A percentile compares a stretch with the other conserved stretches of the same genome.
phyloP scores from a whole-genome alignment of 2,329 filamentous ascomycete genomes.

The Alternaria brassicicola region DNA sequence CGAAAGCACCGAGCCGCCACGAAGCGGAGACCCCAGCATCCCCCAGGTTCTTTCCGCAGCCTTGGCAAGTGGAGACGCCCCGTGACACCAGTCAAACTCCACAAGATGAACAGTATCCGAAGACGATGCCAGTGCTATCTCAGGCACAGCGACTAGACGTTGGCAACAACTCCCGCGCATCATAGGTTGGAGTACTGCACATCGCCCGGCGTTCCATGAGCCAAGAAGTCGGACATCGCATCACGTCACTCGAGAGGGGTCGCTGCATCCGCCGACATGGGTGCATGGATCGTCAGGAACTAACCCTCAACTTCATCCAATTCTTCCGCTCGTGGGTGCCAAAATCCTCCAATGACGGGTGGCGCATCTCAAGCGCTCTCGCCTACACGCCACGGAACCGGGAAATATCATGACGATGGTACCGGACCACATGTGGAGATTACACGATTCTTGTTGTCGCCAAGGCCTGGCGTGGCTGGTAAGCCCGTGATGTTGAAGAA shows the following conservation, averaged over 20 bases:
- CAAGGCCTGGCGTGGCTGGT: constrained; percentile 13
- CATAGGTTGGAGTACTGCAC: not conserved
- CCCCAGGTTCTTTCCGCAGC: constrained; percentile 9
- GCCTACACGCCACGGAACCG: constrained; percentile 4
- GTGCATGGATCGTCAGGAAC: constrained; percentile 26
- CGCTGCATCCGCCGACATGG: constrained; percentile 15
- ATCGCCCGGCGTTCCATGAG: not conserved
- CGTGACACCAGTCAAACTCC: not conserved
- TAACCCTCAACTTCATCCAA: constrained; percentile 12
- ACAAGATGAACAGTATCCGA: not conserved
- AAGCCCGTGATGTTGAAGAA: not conserved
- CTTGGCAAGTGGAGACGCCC: constrained; percentile 11
- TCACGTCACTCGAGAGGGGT: constrained; percentile 15
- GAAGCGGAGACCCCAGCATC: constrained; percentile 8
- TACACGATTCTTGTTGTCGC: constrained; percentile 11
- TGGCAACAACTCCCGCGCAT: not conserved
- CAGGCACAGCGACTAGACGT: not conserved
- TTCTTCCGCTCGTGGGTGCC: constrained; percentile 28
- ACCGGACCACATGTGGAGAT: constrained; percentile 7
- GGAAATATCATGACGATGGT: constrained; percentile 17
- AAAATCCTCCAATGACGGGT: constrained; percentile 33
- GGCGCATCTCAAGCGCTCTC: constrained; percentile 3
- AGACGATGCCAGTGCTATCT: not conserved
- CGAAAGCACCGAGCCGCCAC: constrained; percentile 4
- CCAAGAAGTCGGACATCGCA: not conserved